Evolutionary conservation across 805 yeast genomes (phyloP).

Genomic region (Hanseniaspora clermontiae): DNA sequence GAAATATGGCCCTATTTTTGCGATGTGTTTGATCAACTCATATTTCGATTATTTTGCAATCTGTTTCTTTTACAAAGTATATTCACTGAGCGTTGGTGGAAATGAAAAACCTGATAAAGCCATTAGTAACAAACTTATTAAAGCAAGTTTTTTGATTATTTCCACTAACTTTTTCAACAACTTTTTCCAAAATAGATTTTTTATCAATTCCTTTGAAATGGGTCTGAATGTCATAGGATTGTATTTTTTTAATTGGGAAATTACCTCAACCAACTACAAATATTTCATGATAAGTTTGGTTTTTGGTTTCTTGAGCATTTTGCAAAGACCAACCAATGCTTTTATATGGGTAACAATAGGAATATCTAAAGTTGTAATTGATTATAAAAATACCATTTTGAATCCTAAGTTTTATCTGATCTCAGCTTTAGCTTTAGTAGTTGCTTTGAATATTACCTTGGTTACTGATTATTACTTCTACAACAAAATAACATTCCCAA

Average conservation of each 20-base stretch:
- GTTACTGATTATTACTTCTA: constrained; percentile 51
- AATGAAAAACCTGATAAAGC: constrained; percentile 15
- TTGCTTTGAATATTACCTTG: constrained; percentile 30
- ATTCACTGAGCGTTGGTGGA: constrained; percentile 12
- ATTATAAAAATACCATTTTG: constrained; percentile 12
- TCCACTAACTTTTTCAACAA: constrained; percentile 50
- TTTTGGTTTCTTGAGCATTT: constrained; percentile 49
- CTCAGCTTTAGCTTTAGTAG: not conserved
- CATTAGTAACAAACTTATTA: constrained; percentile 16
- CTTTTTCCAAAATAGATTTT: constrained; percentile 68
- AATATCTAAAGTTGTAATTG: constrained; percentile 18
- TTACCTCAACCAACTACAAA: constrained; percentile 16
- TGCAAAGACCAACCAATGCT: constrained; percentile 75
- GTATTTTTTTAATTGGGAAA: constrained; percentile 57
- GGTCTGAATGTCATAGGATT: constrained; percentile 54
- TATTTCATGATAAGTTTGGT: constrained; percentile 31
- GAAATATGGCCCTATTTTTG: constrained; percentile 45
- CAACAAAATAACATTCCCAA: constrained; percentile 44
- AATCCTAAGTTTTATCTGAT: constrained; percentile 13
- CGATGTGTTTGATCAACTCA: constrained; percentile 60
- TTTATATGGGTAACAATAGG: constrained; percentile 66
- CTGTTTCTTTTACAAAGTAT: constrained; percentile 32
- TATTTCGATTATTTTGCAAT: constrained; percentile 54
- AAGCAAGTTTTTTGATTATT: constrained; percentile 19
- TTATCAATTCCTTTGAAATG: constrained; percentile 74